phyloP scores from a whole-genome alignment of 163 green algal species.

The Chlamydomonas reinhardtii region DNA sequence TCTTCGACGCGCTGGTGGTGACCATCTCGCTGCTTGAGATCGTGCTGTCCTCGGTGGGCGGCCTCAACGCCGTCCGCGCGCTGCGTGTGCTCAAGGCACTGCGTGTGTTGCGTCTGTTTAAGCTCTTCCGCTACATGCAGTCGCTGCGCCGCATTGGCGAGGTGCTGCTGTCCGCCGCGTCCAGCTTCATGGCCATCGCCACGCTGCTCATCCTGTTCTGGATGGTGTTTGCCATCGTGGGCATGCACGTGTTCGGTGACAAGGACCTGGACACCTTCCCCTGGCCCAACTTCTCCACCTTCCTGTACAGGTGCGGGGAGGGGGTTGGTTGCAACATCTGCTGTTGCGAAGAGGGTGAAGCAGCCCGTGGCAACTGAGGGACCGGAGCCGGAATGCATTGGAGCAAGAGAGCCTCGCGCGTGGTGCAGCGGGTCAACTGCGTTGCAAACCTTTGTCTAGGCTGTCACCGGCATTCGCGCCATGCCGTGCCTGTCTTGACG shows the following conservation, averaged over 20 bases:
- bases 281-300: conserved; percentile 79
- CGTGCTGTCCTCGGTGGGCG: conserved; percentile 37
- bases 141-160: conserved; percentile 77
- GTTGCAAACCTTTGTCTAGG: too few relatives aligned
- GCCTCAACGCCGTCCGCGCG: conserved; percentile 45
- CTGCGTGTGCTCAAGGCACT: conserved; percentile 74
- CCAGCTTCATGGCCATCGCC: conserved; percentile 69
- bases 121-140: conserved; percentile 81
- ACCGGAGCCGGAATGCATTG: too few relatives aligned
- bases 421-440: too few relatives aligned
- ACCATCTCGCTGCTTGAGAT: conserved; percentile 63
- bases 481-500: too few relatives aligned
- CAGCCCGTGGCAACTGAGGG: too few relatives aligned
- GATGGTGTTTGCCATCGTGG: conserved; percentile 87
- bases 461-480: neutral
- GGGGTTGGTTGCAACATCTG: too few relatives aligned
- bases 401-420: too few relatives aligned
- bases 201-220: conserved; percentile 84
- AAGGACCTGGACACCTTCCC: conserved; percentile 20
- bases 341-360: too few relatives aligned
- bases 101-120: conserved; percentile 85
- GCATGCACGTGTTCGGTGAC: conserved; percentile 83
- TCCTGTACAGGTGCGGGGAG: conserved; percentile 63
- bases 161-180: conserved; percentile 74
- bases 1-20: conserved; percentile 83